These are phyloP conservation scores for Sarcomyxa edulis DNA, from an alignment of 768 basidiomycete genomes.

Conservation along the genomic window DNA sequence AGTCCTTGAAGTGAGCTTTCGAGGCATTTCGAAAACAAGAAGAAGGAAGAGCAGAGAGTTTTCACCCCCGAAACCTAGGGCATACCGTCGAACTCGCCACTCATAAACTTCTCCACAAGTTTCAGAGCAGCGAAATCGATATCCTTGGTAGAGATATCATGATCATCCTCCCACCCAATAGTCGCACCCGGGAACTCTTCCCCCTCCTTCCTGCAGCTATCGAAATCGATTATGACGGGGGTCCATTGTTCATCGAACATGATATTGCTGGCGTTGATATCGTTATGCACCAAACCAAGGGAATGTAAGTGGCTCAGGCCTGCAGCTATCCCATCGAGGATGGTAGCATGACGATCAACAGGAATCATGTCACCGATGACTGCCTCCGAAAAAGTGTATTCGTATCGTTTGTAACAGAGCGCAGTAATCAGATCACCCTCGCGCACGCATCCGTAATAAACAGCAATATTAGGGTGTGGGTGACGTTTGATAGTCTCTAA, in stretches of 20 bases:
- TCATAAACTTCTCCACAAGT: too few species aligned
- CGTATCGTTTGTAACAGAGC: background rate
- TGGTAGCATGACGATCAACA: background rate
- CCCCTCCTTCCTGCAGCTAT: conserved; percentile 8
- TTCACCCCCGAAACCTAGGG: too few species aligned
- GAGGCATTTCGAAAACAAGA: too few species aligned
- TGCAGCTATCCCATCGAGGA: conserved; percentile 9
- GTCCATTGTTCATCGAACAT: conserved; percentile 15
- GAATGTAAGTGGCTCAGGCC: conserved; percentile 16
- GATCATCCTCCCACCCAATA: too few species aligned
- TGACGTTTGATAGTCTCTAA: conserved; percentile 1
- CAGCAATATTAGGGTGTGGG: conserved; percentile 1
- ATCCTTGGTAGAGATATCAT: too few species aligned
- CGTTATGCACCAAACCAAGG: conserved; percentile 19
- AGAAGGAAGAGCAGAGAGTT: too few species aligned
- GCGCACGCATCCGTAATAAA: background rate
- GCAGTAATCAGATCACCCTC: background rate
- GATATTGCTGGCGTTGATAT: conserved; percentile 20
- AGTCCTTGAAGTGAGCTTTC: too few species aligned
- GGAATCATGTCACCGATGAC: too few species aligned
- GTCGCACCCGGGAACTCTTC: too few species aligned
- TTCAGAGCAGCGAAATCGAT: too few species aligned
- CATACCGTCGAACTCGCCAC: too few species aligned
- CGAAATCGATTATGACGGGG: conserved; percentile 21
- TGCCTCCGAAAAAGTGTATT: background rate